Evolutionary conservation across 2,329 filamentous ascomycete species (phyloP).

Genomic region (Teratosphaeria nubilosa): DNA sequence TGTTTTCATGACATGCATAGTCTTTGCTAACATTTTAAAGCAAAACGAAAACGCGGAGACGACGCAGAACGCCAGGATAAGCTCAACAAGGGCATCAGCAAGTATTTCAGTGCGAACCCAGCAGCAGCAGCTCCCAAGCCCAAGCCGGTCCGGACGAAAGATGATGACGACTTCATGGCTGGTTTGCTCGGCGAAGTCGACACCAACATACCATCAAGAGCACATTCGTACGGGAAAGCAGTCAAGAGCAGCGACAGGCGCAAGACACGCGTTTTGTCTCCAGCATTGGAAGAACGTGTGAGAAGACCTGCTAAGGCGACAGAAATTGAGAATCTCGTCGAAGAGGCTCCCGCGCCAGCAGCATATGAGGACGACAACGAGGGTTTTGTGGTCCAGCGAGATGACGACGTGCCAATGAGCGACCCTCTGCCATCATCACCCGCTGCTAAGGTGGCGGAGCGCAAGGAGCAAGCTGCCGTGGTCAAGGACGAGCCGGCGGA

Average conservation of each 20-base stretch:
- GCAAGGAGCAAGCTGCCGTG: conserved; percentile 54
- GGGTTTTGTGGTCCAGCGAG: conserved; percentile 39
- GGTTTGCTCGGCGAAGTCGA: conserved; percentile 82
- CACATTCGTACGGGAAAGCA: conserved; percentile 46
- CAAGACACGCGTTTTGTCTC: conserved; percentile 71
- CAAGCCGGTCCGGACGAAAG: conserved; percentile 52
- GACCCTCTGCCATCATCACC: conserved; percentile 73
- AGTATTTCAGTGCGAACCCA: conserved; percentile 80
- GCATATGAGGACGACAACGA: conserved; percentile 43
- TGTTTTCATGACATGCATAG: conserved; percentile 11
- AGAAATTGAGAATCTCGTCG: conserved; percentile 8
- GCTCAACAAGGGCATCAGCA: conserved; percentile 83
- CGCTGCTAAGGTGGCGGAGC: conserved; percentile 28
- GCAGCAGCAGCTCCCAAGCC: conserved; percentile 58
- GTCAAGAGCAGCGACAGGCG: conserved; percentile 67
- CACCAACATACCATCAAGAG: conserved; percentile 54
- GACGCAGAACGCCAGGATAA: conserved; percentile 77
- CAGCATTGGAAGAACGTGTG: conserved; percentile 45
- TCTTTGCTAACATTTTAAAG: conserved; percentile 32
- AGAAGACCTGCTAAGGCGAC: conserved; percentile 22
- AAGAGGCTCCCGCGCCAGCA: conserved; percentile 8
- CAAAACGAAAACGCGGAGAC: conserved; percentile 80
- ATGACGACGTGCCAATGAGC: conserved; percentile 72
- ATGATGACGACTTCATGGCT: conserved; percentile 79
- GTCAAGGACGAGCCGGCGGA: conserved; percentile 54